Evolutionary conservation across 2,329 filamentous ascomycete species (phyloP).

Genomic region (Didymella lethalis): DNA sequence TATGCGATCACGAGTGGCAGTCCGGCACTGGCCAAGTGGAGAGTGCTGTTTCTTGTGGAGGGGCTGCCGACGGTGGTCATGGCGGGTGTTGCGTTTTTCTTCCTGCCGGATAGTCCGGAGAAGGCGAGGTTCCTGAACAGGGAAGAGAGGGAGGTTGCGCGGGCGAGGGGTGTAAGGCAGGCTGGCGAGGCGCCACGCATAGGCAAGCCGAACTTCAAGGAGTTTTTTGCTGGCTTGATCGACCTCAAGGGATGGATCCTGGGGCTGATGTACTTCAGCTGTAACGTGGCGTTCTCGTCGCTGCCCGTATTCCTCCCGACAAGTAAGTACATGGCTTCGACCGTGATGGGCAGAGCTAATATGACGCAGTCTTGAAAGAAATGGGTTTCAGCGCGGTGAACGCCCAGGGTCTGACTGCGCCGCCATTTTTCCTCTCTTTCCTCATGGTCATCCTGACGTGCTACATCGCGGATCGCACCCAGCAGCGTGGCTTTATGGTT

Average conservation of each 20-base stretch:
- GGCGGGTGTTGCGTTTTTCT: slow-evolving; percentile 53
- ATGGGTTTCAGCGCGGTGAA: slow-evolving; percentile 74
- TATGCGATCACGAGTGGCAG: slow-evolving; percentile 66
- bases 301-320: slow-evolving; percentile 56
- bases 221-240: slow-evolving; percentile 39
- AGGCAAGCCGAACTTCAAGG: slow-evolving; percentile 40
- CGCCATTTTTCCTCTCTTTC: slow-evolving; percentile 74
- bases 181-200: slow-evolving; percentile 39
- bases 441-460: slow-evolving; percentile 67
- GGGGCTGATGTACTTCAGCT: slow-evolving; percentile 50
- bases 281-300: slow-evolving; percentile 62
- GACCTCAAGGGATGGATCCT: slow-evolving; percentile 48
- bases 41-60: slow-evolving; percentile 61
- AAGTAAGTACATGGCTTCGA: slow-evolving; percentile 21
- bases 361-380: slow-evolving; percentile 45
- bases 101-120: slow-evolving; percentile 56
- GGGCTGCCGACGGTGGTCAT: slow-evolving; percentile 56
- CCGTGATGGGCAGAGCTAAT: not conserved
- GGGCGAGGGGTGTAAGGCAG: slow-evolving; percentile 42
- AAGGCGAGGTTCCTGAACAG: slow-evolving; percentile 54
- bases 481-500: slow-evolving; percentile 70
- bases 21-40: slow-evolving; percentile 67
- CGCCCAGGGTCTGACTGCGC: slow-evolving; percentile 75
- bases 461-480: slow-evolving; percentile 70
- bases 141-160: slow-evolving; percentile 50